Base-by-base conservation (phyloP, 2,329 filamentous ascomycete genomes). In the Alternaria longipes region DNA sequence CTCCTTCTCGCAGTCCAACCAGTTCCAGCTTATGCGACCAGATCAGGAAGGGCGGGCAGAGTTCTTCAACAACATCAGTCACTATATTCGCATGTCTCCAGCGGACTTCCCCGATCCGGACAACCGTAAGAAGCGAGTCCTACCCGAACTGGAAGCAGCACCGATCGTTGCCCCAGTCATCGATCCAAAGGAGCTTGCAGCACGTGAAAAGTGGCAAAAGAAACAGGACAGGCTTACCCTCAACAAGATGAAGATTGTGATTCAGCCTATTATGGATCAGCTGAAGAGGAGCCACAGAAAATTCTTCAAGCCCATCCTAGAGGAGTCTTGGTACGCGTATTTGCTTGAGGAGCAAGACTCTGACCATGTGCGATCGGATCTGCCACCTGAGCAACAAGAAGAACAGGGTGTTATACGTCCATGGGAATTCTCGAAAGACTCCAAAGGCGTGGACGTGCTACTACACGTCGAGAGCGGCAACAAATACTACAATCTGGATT, bases 211-310 rank as follows among this genome's bases (percentile, higher is more conserved):
- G 75, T 87, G 86, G 3, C 89, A 94, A 76, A 91, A 91, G 79
- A 91, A 93, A 79, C 87, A 88, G 64, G 96, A 99, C 74, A 89
- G 92, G 50, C 89, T 94, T 65, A 87, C 90, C 11, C 84, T 98
- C 55, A 97, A 98, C 76, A 83, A 90, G 60, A 83, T 99, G 66
- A 99, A 98, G 82, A 89, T 97, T 40, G 84, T 90, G 54, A 88
- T 99, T 56, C 94, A 97, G 78, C 93, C 92, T 2, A 92, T 98
- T 68, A 97, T 99, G 93, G 94, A 99, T 69, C 93, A 97, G 79
- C 92, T 99, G 75, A 95, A 97, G 78, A 85, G 86, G 63, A 93
- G 91, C 75, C 97, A 97, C 81, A 92, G 90, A 75, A 93, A 93
- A 68, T 98, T 98, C 80, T 87, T 93, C 62, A 88, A 89, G 56